Evolutionary conservation across 2,329 filamentous ascomycete species (phyloP), one percentile per base, ranked within the genome.

Genomic region (Penicillium sp.): DNA sequence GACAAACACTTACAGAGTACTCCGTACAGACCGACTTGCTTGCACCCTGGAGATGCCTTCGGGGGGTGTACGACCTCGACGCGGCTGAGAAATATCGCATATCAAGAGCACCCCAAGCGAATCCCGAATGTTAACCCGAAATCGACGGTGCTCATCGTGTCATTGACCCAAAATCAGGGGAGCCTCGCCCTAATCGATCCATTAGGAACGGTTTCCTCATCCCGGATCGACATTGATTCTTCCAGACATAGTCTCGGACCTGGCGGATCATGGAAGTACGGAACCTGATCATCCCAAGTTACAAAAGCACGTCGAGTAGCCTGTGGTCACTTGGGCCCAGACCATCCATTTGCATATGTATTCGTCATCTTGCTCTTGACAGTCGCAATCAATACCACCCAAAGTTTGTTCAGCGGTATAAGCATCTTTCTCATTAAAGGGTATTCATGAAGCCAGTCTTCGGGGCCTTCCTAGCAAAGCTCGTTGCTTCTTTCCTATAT

Each of bases 151-250:
- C 18, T n/a, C 13, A 40, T 52, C 46, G 46, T 39, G 19, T 54
- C 19, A 10, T 22, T 11, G 6, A 14, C 22, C 22, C 19, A 39
- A 11, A 39, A 11, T 16, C 31, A 31, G 19, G 39, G 36, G 33
- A 31, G 18, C 33, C 35, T 33, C 27, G 31, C 24, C 36, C n/a
- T 39, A 18, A 31, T 40, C 18, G 35, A 19, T 36, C 63, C 63
- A 68, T 61, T 66, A 57, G 60, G 59, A 65, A 61, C 54, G 27
- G 51, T 59, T 65, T 55, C 62, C 47, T 57, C 9, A 13, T 41
- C 52, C 63, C 62, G 62, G 63, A 68, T 67, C 65, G 60, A 63
- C 65, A 36, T 60, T 58, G 33, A 41, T 36, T 33, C 46, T 55
- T 27, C 39, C 35, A 24, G 35, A 14, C 16, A 22, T 37, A 31